Evolutionary conservation across 2,329 filamentous ascomycete species (phyloP), one percentile per base, ranked within the genome.

Genomic region (Decorospora gaudefroyi): DNA sequence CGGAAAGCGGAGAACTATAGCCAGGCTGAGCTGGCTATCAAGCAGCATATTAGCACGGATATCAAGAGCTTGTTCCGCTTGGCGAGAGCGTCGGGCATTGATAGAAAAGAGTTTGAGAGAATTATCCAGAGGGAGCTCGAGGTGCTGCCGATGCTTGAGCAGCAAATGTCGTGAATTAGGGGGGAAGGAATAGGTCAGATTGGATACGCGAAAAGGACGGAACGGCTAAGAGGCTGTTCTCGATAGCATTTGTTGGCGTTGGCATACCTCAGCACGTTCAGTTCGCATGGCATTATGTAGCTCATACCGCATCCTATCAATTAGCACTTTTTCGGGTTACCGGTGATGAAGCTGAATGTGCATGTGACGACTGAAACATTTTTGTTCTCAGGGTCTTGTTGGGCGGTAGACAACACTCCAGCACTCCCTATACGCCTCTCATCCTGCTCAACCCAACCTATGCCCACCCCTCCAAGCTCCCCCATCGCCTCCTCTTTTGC

Each of bases 41-140:
- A 87, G 69, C 85, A 90, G 70, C 88, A 92, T 69, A 83, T 93
- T 30, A 85, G 84, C 23, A 84, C 86, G 6, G 87, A 84, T 62
- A 80, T 93, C 42, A 86, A 88, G 74, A 90, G 86, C 67, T 70
- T 93, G 53, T 92, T 83, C 67, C 72, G 86, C 53, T 71, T 93
- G 50, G 84, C 87, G 16, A 80, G 79, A 28, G 79, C 84, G 1
- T 83, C 83, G 15, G 88, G 88, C 0, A 90, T 93, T 55, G 82
- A 87, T 36, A 76, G 84, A 30, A 81, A 82, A 22, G 88, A 92
- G 65, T 93, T 92, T 70, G 84, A 87, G 68, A 75, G 80, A 37
- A 76, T 91, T 48, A 80, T 92, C 9, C 79, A 78, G 68, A 83
- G 80, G 15, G 88, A 92, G 71, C 70, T 92, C 45, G 85, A 89